A percentile compares a stretch with the other conserved stretches of the same genome.
phyloP scores from a whole-genome alignment of 306 rosid genomes.

The Medicago truncatula region MtrunA17r5.0-ANR NC_053046.1:13653001-13653500 shows the following conservation, averaged over 20 bases:
- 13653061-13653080: too few species aligned
- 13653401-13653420: constrained; percentile 3
- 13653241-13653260: not conserved
- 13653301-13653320: not conserved
- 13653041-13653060: too few species aligned
- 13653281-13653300: not conserved
- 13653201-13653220: not conserved
- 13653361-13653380: not conserved
- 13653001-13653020: too few species aligned
- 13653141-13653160: too few species aligned
- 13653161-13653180: too few species aligned
- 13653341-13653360: not conserved
- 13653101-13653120: too few species aligned
- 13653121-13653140: too few species aligned
- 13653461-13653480: not conserved
- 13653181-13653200: not conserved
- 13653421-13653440: not conserved
- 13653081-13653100: too few species aligned
- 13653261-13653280: not conserved
- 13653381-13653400: not conserved
- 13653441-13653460: not conserved
- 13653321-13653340: not conserved
- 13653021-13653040: too few species aligned
- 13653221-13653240: not conserved
- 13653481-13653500: not conserved